phyloP scores from a whole-genome alignment of 257 asterid genomes.

The Phtheirospermum japonicum region DNA sequence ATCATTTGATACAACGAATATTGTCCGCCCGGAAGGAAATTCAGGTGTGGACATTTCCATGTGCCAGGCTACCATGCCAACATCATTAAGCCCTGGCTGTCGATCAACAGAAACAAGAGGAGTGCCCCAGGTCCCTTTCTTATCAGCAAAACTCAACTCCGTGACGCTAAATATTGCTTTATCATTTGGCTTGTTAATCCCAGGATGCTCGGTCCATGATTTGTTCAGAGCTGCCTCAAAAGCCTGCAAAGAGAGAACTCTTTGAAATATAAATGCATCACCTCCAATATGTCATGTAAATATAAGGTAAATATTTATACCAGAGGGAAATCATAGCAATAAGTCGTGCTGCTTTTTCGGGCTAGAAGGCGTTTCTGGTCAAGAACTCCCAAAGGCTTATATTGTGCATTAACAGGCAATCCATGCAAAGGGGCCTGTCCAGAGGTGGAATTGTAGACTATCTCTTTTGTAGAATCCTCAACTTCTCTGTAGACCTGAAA shows the following conservation, averaged over 20 bases:
- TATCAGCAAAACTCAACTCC: constrained; percentile 66
- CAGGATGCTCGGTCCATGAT: constrained; percentile 56
- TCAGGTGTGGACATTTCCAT: constrained; percentile 95
- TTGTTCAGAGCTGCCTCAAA: constrained; percentile 79
- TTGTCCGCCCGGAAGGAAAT: constrained; percentile 85
- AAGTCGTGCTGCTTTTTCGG: constrained; percentile 84
- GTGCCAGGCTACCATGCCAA: constrained; percentile 98
- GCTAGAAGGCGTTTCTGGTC: constrained; percentile 92
- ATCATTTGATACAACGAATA: constrained; percentile 78
- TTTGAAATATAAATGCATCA: constrained; percentile 25
- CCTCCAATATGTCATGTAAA: constrained; percentile 10
- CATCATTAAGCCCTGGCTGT: constrained; percentile 72
- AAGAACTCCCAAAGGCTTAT: constrained; percentile 74
- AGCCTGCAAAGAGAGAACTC: constrained; percentile 52
- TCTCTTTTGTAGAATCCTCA: constrained; percentile 54
- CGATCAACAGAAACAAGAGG: constrained; percentile 68
- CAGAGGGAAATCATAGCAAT: constrained; percentile 99
- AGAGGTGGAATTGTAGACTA: constrained; percentile 63
- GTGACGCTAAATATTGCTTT: constrained; percentile 51
- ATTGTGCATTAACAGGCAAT: constrained; percentile 63
- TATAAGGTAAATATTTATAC: constrained; percentile 36
- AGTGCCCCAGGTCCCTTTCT: constrained; percentile 83
- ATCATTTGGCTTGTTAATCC: constrained; percentile 49
- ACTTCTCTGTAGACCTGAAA: constrained; percentile 85
- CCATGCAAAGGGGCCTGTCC: constrained; percentile 74